Base-by-base conservation (phyloP, 371 early-diverging fungal genomes). In the Homolaphlyctis polyrhiza region DNA sequence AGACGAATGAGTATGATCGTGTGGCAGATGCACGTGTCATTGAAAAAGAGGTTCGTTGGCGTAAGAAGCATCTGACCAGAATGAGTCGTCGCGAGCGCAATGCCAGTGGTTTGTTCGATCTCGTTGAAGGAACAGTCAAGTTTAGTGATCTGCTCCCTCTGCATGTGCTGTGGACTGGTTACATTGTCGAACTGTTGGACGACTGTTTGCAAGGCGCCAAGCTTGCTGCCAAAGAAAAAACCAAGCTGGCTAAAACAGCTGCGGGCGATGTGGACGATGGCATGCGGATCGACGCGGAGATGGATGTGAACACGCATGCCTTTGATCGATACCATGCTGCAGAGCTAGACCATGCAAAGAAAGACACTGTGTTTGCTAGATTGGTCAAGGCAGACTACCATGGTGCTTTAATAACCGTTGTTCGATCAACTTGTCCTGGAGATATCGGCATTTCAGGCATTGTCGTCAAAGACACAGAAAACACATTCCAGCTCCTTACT, bases 391-490 rank as follows among this genome's bases (percentile, higher is more conserved):
- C 92, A 0, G 95, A 95, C 72, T 89, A 80, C 66, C 94, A 95
- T 74, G 95, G 95, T 1, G 39, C 16, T 34, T 57, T 35, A 14
- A 72, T 45, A 35, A 25, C 60, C 86, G 96, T 95, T 11, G 71
- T 79, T 34, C 77, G 86, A 57, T 88, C 95, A n/a, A 91, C 84
- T 61, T 90, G 91, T 61, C 92, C 93, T 2, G 79, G 80, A 1
- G 86, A 85, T 63, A 79, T 96, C 23, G 93, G 94, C 1, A 63
- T 82, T 0, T 71, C 81, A 13, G 96, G 97, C 0, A 94, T 95
- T 57, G 76, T 92, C 6, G 79, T 94, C 13, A 91, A 92, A 68
- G 97, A 96, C 65, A 94, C 95, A 0, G 87, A 92, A 55, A 90
- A 91, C 64, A 76, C 87, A 58, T 91, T 96, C 65, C 80, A 86